phyloP scores from a whole-genome alignment of 768 basidiomycete genomes.

The Naganishia kalamii region DNA sequence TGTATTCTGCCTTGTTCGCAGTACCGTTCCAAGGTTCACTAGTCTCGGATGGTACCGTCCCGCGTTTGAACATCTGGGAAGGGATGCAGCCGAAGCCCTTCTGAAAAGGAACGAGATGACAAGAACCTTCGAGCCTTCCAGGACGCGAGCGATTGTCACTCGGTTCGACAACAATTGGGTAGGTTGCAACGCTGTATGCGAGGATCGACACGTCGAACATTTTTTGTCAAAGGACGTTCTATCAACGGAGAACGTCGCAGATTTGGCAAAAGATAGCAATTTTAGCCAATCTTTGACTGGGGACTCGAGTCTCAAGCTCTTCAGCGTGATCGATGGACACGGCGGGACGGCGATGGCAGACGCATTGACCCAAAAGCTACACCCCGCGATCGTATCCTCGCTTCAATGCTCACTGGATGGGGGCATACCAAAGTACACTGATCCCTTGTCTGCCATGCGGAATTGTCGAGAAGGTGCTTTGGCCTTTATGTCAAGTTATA shows the following conservation, averaged over 20 bases:
- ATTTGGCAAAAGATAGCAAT: neutral
- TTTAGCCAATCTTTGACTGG: conserved; percentile 5
- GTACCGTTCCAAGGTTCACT: too few relatives aligned
- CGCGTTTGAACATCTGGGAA: too few relatives aligned
- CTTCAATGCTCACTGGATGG: conserved; percentile 48
- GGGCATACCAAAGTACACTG: neutral
- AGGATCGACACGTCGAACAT: conserved; percentile 73
- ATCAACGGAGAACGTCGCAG: conserved; percentile 28
- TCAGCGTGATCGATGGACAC: conserved; percentile 68
- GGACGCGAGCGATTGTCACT: conserved; percentile 25
- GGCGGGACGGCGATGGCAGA: conserved; percentile 74
- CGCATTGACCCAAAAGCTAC: conserved; percentile 72
- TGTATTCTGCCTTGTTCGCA: too few relatives aligned
- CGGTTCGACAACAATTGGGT: conserved; percentile 67
- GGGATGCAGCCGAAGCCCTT: neutral
- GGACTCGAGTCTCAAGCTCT: conserved; percentile 37
- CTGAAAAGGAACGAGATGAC: neutral
- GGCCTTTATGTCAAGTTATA: too few relatives aligned
- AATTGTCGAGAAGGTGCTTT: too few relatives aligned
- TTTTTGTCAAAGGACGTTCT: conserved; percentile 58
- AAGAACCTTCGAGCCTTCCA: neutral
- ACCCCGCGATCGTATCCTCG: conserved; percentile 74
- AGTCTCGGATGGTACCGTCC: too few relatives aligned
- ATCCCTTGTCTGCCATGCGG: neutral
- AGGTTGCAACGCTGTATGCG: conserved; percentile 80